These are phyloP conservation scores for Cytospora schulzeri DNA, from an alignment of 2,329 filamentous ascomycete genomes.

Conservation along the genomic window DNA sequence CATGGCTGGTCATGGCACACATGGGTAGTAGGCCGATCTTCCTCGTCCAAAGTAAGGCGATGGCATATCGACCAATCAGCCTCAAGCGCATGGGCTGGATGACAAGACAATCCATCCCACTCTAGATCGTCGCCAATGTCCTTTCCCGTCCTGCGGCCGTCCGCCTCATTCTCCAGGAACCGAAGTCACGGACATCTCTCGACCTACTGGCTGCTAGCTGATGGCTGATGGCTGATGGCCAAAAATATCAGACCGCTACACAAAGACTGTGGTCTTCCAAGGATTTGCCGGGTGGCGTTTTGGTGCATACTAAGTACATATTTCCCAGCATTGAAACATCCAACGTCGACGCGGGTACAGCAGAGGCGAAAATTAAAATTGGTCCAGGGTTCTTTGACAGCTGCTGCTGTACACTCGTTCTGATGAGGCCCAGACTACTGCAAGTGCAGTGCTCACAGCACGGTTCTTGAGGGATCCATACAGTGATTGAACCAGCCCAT, in stretches of 20 bases:
- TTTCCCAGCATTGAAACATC: too few relatives aligned
- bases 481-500: constrained; percentile 16
- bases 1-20: not conserved
- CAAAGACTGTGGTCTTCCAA: not conserved
- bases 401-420: constrained; percentile 19
- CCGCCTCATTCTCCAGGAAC: constrained; percentile 26
- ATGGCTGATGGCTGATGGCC: too few relatives aligned
- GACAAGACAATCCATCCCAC: constrained; percentile 6
- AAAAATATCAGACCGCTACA: constrained; percentile 24
- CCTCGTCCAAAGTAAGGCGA: constrained; percentile 25
- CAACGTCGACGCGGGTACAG: constrained; percentile 11
- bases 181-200: constrained; percentile 24
- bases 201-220: constrained; percentile 25
- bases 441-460: constrained; percentile 15
- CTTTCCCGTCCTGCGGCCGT: constrained; percentile 15
- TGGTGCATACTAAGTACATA: not conserved
- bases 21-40: constrained; percentile 8
- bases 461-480: not conserved
- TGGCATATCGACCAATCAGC: constrained; percentile 24
- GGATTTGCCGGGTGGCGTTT: not conserved
- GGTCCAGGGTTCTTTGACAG: constrained; percentile 20
- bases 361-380: not conserved
- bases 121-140: constrained; percentile 26
- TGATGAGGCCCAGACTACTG: constrained; percentile 16
- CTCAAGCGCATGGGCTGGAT: constrained; percentile 1